phyloP scores from a whole-genome alignment of 495 filamentous ascomycete species.

The Podospora tetraspora region DNA sequence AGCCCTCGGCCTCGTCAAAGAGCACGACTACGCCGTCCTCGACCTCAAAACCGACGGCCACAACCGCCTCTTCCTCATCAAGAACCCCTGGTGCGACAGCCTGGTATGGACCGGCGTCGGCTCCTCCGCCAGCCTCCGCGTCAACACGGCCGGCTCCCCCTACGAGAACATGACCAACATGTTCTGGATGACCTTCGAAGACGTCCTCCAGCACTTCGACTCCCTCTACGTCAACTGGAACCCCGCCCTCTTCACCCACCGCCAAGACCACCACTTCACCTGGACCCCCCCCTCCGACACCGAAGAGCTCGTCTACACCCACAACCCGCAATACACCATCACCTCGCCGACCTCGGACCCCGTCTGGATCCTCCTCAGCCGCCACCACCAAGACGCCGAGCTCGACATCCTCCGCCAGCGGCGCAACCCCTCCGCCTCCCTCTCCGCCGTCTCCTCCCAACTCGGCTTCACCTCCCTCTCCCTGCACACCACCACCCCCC shows the following conservation, averaged over 20 bases:
- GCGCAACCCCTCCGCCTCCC: constrained; percentile 20
- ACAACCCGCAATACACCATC: constrained; percentile 80
- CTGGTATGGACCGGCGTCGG: constrained; percentile 53
- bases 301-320: constrained; percentile 59
- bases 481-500: constrained; percentile 55
- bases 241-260: constrained; percentile 70
- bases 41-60: constrained; percentile 60
- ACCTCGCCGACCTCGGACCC: constrained; percentile 49
- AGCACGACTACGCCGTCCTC: constrained; percentile 92
- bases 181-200: constrained; percentile 88
- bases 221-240: constrained; percentile 98
- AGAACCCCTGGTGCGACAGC: constrained; percentile 93
- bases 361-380: constrained; percentile 79
- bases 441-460: constrained; percentile 38
- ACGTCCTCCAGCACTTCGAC: constrained; percentile 83
- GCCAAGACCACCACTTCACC: constrained; percentile 82
- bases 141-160: constrained; percentile 17
- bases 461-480: constrained; percentile 83
- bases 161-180: constrained; percentile 52
- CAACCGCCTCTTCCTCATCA: constrained; percentile 68
- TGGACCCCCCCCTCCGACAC: constrained; percentile 69
- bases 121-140: constrained; percentile 25
- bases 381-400: constrained; percentile 63
- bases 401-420: constrained; percentile 37
- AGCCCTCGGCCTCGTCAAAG: constrained; percentile 71